Conservation (phyloP, 192 early-diverging fungal species). For the Piromyces finnis region DNA sequence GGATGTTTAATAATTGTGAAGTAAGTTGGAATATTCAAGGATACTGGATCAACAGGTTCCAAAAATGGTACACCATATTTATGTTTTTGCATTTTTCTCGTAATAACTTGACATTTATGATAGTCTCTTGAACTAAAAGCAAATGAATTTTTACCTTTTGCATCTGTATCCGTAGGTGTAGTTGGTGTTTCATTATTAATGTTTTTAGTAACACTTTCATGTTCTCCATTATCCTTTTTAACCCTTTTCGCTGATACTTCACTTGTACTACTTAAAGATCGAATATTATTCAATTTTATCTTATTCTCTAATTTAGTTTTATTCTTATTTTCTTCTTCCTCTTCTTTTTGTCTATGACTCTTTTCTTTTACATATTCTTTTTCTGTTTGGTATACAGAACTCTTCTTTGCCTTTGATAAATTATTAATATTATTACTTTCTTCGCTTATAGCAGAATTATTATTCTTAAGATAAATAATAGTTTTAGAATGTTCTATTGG, state of each 20-base stretch:
- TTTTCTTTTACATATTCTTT: background rate
- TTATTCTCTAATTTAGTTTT: background rate
- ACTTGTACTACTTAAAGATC: background rate
- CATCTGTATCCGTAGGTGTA: background rate
- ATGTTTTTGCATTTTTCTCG: conserved; percentile 43
- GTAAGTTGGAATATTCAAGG: conserved; percentile 46
- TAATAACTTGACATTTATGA: background rate
- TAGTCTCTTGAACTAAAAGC: background rate
- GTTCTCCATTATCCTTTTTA: background rate
- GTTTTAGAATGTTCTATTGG: background rate
- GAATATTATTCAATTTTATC: background rate
- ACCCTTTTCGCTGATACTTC: background rate
- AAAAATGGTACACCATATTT: conserved; percentile 57
- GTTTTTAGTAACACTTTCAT: too few species aligned
- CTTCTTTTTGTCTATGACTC: background rate
- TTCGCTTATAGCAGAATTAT: background rate
- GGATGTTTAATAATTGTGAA: conserved; percentile 43
- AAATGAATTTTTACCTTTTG: background rate
- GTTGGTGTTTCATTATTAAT: too few species aligned
- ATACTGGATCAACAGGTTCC: conserved; percentile 49
- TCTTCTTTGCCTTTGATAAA: background rate
- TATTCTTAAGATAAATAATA: background rate
- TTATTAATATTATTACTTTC: background rate
- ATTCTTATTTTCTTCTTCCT: background rate
- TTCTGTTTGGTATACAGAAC: background rate